phyloP scores from a whole-genome alignment of 1,139 yeast species.

The Zygoascus sp. region DNA sequence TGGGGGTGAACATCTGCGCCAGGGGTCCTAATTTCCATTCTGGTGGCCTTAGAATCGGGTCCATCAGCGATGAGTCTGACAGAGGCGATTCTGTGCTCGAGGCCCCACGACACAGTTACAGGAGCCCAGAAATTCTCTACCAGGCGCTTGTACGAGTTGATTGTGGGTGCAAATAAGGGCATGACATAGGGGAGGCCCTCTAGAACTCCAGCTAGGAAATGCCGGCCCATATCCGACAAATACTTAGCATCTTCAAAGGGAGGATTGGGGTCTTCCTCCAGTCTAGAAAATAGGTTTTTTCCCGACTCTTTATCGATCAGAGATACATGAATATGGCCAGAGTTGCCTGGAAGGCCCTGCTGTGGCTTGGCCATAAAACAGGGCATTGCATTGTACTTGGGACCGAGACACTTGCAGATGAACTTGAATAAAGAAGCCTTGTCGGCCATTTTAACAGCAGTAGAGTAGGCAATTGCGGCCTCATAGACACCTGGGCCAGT shows the following conservation, averaged over 20 bases:
- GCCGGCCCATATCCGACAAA: slow-evolving; percentile 33
- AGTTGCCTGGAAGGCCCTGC: slow-evolving; percentile 37
- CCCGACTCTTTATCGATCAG: slow-evolving; percentile 28
- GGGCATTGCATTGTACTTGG: slow-evolving; percentile 32
- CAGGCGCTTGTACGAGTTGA: slow-evolving; percentile 38
- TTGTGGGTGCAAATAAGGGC: slow-evolving; percentile 38
- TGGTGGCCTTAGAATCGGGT: slow-evolving; percentile 31
- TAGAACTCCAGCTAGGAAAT: slow-evolving; percentile 36
- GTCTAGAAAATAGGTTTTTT: slow-evolving; percentile 32
- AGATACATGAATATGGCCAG: slow-evolving; percentile 38
- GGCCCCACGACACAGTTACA: slow-evolving; percentile 38
- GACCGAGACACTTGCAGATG: slow-evolving; percentile 33
- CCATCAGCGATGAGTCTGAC: slow-evolving; percentile 35
- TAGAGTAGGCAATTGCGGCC: slow-evolving; percentile 35
- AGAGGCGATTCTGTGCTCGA: slow-evolving; percentile 37
- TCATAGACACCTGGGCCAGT: slow-evolving; percentile 40
- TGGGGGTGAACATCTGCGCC: slow-evolving; percentile 39
- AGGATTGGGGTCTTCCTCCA: slow-evolving; percentile 26
- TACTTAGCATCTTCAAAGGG: slow-evolving; percentile 31
- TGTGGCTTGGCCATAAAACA: slow-evolving; percentile 40
- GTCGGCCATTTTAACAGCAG: slow-evolving; percentile 34
- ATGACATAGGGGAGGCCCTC: slow-evolving; percentile 35
- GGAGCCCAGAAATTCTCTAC: slow-evolving; percentile 41
- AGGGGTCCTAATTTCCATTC: slow-evolving; percentile 38
- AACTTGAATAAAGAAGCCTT: slow-evolving; percentile 35